Conservation (phyloP, 2,329 filamentous ascomycete genomes). For the Emydomyces testavorans region DNA sequence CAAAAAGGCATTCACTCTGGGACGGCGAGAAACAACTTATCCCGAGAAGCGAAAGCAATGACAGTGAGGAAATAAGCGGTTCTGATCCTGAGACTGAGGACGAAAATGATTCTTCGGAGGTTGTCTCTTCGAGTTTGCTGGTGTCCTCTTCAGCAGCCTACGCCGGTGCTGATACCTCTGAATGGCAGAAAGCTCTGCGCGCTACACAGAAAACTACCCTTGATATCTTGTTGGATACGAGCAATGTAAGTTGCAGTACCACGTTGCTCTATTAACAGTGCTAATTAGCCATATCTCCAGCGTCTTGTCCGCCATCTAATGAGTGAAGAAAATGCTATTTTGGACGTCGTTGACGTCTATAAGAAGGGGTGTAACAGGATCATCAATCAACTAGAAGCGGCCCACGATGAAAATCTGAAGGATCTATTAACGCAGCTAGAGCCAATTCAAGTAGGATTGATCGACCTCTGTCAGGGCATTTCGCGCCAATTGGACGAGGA, state of each 20-base stretch:
- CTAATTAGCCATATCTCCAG: constrained; percentile 19
- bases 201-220: constrained; percentile 15
- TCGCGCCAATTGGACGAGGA: constrained; percentile 23
- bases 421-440: constrained; percentile 24
- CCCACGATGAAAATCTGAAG: constrained; percentile 31
- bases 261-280: background rate
- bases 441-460: constrained; percentile 23
- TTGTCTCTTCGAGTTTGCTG: background rate
- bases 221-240: constrained; percentile 22
- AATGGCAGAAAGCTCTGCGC: constrained; percentile 7
- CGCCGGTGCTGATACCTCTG: background rate
- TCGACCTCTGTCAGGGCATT: constrained; percentile 24
- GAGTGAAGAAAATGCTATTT: constrained; percentile 37
- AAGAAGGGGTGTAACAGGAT: constrained; percentile 34
- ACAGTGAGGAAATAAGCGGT: background rate
- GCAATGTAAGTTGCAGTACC: constrained; percentile 20
- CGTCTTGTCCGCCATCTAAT: constrained; percentile 37
- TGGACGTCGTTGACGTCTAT: constrained; percentile 36
- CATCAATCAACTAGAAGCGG: constrained; percentile 33
- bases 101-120: background rate
- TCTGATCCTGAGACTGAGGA: background rate
- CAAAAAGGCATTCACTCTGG: background rate
- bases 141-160: background rate
- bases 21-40: background rate
- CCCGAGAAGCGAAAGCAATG: background rate